Evolutionary conservation across 345 rosid species (phyloP), one percentile per base, ranked within the genome.

Genomic region (Aethionema arabicum): DNA sequence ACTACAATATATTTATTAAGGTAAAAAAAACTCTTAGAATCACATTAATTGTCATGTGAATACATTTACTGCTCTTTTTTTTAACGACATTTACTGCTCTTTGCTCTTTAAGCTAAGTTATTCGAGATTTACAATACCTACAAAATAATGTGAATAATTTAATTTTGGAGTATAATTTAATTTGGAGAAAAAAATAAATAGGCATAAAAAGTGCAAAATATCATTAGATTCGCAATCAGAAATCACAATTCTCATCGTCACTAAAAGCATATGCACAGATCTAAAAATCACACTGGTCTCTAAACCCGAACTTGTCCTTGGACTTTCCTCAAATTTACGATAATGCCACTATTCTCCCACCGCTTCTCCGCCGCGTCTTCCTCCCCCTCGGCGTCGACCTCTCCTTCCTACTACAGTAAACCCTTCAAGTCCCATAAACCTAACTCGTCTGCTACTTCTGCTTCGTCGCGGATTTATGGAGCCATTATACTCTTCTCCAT

Each of bases 301-400:
- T 21, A 62, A 69, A 41, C 43, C 54, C 74, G n/a, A 42, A 62
- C 64, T 44, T 72, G 7, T 38, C 68, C 68, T 54, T 50, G 6
- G 1, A 14, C 72, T 11, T 61, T 0, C 13, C 16, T 16, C 63
- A 21, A 13, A 59, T 51, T 71, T 65, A 65, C 71, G 42, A 66
- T 52, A 67, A 82, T 81, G 87, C 82, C 79, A 38, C 79, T 78
- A 56, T 69, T 73, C 71, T 70, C 78, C 58, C 80, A 74, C 83
- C 82, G 77, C 61, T 64, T 64, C 73, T n/a, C 72, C 61, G 10
- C 76, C 51, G 56, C 85, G 6, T 63, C 65, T 11, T 59, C 70
- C 13, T 7, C 74, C 56, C 8, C 82, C 74, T 37, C 40, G 3
- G 56, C 44, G 49, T 54, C 75, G 40, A n/a, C 71, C 40, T 57